Evolutionary conservation across 345 rosid species (phyloP), one percentile per base, ranked within the genome.

Genomic region (Arabis alpina): DNA sequence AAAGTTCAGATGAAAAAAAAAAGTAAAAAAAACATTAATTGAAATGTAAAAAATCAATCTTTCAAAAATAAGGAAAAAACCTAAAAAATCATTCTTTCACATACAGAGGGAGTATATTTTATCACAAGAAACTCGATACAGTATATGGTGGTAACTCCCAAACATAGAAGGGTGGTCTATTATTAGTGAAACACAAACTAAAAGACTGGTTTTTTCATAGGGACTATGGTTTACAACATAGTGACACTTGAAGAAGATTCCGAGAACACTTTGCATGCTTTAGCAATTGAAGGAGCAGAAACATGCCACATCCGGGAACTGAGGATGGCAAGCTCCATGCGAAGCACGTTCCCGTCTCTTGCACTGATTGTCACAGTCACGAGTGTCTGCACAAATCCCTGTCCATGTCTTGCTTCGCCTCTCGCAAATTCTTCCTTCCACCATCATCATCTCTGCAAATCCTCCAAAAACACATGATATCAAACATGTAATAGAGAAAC

Each of bases 401-500:
- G 83, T 54, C 86, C 86, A 74, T 10, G 79, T 86, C 76, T 78
- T 76, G 83, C 87, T 84, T 45, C 77, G 32, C 81, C 75, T 81
- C 76, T 79, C 10, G 63, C 82, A 81, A 43, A 71, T 0, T 77
- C 47, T 78, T 40, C 67, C 85, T 51, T 80, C 81, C 61, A 57
- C 82, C 49, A 59, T 64, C 51, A 53, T 52, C 62, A 76, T 64
- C 64, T 68, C 78, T 75, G 59, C 19, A 67, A 48, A 25, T 44
- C 27, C 24, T 43, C 62, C 40, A 34, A 49, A 28, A 5, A 41
- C 16, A 43, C 16, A 71, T 14, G 8, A 30, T 52, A 50, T 40
- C 5, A 58, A 32, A 57, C 6, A 57, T 30, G 58, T 34, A 37
- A 36, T 39, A 58, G 8, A 48, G 27, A 73, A 32, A 49, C 28